Conservation (phyloP, 352 stramenopile species). For the Phytophthora europaea region DNA sequence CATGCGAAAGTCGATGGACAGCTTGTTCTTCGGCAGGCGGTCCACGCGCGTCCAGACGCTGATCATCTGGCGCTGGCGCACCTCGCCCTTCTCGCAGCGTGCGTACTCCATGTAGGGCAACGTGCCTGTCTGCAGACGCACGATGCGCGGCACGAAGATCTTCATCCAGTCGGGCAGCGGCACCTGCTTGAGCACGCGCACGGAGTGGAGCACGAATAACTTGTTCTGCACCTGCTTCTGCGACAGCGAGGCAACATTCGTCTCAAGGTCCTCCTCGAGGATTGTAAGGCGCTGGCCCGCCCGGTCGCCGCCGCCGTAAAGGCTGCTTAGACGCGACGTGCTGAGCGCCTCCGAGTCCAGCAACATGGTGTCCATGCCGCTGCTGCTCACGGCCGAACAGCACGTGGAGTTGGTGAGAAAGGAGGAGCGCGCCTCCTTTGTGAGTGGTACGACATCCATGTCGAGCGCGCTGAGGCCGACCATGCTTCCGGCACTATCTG, state of each 20-base stretch:
- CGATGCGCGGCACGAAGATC: constrained; percentile 74
- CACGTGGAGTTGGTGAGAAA: constrained; percentile 64
- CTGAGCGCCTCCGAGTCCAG: constrained; percentile 48
- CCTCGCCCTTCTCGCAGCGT: constrained; percentile 57
- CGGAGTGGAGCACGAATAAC: constrained; percentile 52
- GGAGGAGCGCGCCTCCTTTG: constrained; percentile 55
- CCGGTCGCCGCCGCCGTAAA: constrained; percentile 39
- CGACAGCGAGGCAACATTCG: constrained; percentile 27
- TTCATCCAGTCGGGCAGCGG: constrained; percentile 80
- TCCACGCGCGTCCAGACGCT: constrained; percentile 67
- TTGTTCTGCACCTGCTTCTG: constrained; percentile 65
- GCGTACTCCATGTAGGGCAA: constrained; percentile 78
- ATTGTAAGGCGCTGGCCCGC: constrained; percentile 37
- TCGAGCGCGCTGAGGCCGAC: constrained; percentile 21
- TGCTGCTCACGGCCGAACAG: constrained; percentile 47
- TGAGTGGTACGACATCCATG: constrained; percentile 15
- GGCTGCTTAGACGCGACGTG: constrained; percentile 46
- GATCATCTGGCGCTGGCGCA: constrained; percentile 73
- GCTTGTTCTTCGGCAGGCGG: constrained; percentile 74
- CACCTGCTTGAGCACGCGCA: constrained; percentile 76
- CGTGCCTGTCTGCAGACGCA: constrained; percentile 67
- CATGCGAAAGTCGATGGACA: constrained; percentile 73
- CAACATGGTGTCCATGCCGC: constrained; percentile 43
- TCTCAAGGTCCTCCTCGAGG: constrained; percentile 44
- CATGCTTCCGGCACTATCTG: constrained; percentile 27